phyloP scores from a whole-genome alignment of 208 protist genomes.

The Acanthamoeba healyi region DNA sequence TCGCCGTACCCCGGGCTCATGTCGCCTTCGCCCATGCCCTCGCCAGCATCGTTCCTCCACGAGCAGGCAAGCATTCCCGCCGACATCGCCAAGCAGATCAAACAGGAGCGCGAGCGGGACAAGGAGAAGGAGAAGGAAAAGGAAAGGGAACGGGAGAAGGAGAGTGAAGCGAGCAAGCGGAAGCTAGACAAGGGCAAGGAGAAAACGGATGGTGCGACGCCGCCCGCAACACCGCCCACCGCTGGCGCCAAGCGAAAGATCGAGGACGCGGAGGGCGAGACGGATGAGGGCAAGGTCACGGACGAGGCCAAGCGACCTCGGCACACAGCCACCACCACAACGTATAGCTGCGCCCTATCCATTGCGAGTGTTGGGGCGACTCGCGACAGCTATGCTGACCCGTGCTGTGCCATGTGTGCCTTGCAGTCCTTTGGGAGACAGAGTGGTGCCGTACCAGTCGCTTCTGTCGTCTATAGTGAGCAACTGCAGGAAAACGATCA shows the following conservation, averaged over 20 bases:
- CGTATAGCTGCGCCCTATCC: neutral
- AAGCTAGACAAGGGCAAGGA: slow-evolving; percentile 2
- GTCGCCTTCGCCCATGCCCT: slow-evolving; percentile 13
- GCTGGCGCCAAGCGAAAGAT: neutral
- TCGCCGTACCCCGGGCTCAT: slow-evolving; percentile 20
- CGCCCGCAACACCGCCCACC: neutral
- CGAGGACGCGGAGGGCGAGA: neutral
- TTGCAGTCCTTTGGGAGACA: neutral
- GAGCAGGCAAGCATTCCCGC: slow-evolving; percentile 48
- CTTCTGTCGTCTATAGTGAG: slow-evolving; percentile 56
- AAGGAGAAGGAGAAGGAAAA: slow-evolving; percentile 20
- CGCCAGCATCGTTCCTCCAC: slow-evolving; percentile 54
- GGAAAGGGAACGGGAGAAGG: neutral
- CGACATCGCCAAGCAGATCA: slow-evolving; percentile 45
- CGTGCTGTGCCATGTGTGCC: neutral
- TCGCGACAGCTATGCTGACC: neutral
- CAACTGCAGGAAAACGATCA: slow-evolving; percentile 57
- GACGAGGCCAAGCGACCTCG: neutral
- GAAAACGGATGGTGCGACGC: neutral
- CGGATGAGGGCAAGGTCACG: neutral
- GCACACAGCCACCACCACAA: neutral
- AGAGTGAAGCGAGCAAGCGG: neutral
- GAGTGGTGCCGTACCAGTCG: slow-evolving; percentile 58
- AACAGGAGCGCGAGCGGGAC: slow-evolving; percentile 52
- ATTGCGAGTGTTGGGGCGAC: neutral